These are phyloP conservation scores for Aegilops longissima DNA, from an alignment of 176 grass and related monocot genomes.

Conservation along the genomic window DNA sequence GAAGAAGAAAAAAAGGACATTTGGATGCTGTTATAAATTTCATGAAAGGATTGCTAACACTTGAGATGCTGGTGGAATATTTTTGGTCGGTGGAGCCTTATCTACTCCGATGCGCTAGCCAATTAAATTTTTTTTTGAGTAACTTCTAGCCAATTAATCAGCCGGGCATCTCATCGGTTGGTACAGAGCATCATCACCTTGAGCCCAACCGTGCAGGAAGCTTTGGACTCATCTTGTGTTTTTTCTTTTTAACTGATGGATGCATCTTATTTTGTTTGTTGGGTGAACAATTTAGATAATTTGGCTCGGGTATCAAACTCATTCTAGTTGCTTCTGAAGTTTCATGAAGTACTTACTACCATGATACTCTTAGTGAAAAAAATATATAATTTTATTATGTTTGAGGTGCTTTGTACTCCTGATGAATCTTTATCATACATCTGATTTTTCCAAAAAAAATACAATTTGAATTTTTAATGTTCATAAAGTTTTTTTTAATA, in stretches of 20 bases:
- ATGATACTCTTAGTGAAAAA: too few species aligned
- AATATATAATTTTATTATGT: too few species aligned
- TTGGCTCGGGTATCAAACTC: too few species aligned
- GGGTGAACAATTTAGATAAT: background rate
- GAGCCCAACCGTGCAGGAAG: background rate
- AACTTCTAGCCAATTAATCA: background rate
- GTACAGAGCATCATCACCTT: slow-evolving; percentile 19
- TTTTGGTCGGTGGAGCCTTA: slow-evolving; percentile 14
- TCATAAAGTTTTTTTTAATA: too few species aligned
- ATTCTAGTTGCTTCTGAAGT: too few species aligned
- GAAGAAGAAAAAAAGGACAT: background rate
- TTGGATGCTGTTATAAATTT: slow-evolving; percentile 1
- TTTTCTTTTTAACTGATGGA: too few species aligned
- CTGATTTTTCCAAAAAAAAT: too few species aligned
- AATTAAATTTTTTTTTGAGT: background rate
- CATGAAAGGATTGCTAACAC: background rate
- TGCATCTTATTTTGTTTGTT: background rate
- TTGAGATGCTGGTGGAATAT: background rate
- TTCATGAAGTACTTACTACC: too few species aligned
- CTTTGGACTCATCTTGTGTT: background rate
- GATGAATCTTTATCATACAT: too few species aligned
- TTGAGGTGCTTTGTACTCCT: too few species aligned
- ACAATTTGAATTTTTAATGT: too few species aligned
- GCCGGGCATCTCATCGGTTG: slow-evolving; percentile 3
- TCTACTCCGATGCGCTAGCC: background rate